Evolutionary conservation across 331 rosid species (phyloP).

Genomic region (Cydonia oblonga): DNA sequence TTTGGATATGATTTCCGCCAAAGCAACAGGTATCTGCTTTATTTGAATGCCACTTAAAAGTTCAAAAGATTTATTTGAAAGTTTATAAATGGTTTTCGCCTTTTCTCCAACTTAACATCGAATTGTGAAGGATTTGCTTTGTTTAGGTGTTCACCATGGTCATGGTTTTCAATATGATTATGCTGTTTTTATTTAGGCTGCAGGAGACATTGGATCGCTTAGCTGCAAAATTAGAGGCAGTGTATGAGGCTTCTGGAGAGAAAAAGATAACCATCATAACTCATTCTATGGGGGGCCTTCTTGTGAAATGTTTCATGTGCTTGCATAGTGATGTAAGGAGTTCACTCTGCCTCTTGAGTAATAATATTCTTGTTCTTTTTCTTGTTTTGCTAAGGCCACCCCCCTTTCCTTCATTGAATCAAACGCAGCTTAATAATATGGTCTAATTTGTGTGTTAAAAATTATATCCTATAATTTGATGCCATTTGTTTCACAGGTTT

Average conservation of each 20-base stretch:
- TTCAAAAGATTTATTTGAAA: neutral
- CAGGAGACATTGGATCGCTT: constrained; percentile 69
- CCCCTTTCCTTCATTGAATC: neutral
- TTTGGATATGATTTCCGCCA: constrained; percentile 99
- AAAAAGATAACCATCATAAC: constrained; percentile 77
- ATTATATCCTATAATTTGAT: constrained; percentile 1
- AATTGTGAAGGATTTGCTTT: neutral
- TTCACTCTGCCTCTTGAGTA: neutral
- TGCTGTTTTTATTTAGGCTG: constrained; percentile 40
- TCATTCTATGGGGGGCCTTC: constrained; percentile 96
- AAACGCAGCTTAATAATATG: neutral
- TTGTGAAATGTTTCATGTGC: constrained; percentile 91
- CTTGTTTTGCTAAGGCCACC: neutral
- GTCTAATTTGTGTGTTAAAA: neutral
- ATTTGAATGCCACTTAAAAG: neutral
- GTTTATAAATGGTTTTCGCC: no score
- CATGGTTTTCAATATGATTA: neutral
- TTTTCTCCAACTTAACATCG: no score
- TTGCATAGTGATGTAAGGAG: constrained; percentile 61
- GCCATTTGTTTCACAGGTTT: constrained; percentile 46
- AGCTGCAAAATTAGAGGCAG: constrained; percentile 60
- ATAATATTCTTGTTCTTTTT: constrained; percentile 8
- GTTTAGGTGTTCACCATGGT: neutral
- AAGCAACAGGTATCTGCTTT: constrained; percentile 71
- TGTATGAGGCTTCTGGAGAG: constrained; percentile 74